phyloP scores from a whole-genome alignment of 805 yeast genomes.

The Clavispora phyllophila region DNA sequence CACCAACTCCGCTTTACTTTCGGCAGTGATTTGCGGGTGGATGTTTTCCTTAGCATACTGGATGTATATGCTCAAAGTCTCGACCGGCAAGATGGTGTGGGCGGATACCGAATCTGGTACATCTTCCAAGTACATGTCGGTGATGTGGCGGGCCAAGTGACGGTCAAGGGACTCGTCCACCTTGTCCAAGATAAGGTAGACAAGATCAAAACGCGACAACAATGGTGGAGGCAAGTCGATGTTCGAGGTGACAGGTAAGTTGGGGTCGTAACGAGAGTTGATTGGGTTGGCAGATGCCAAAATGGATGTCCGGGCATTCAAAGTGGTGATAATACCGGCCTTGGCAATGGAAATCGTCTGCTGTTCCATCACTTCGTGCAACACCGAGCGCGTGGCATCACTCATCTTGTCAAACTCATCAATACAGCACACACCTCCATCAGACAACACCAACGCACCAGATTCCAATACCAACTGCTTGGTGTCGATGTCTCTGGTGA shows the following conservation, averaged over 20 bases:
- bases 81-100: constrained; percentile 74
- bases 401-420: constrained; percentile 98
- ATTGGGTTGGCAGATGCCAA: constrained; percentile 97
- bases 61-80: constrained; percentile 80
- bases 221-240: constrained; percentile 96
- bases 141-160: constrained; percentile 82
- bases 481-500: constrained; percentile 91
- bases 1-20: constrained; percentile 81
- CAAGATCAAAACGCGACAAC: constrained; percentile 90
- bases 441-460: constrained; percentile 94
- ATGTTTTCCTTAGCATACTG: constrained; percentile 88
- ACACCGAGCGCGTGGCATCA: constrained; percentile 87
- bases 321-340: constrained; percentile 95
- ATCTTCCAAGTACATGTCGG: constrained; percentile 89
- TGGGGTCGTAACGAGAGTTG: constrained; percentile 92
- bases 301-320: constrained; percentile 93
- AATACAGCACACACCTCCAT: constrained; percentile 98
- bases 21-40: constrained; percentile 74
- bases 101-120: constrained; percentile 65
- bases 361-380: constrained; percentile 99
- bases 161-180: constrained; percentile 85
- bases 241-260: constrained; percentile 88
- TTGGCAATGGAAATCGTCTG: constrained; percentile 97
- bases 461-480: constrained; percentile 89
- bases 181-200: constrained; percentile 85